Conservation (phyloP, 2,329 filamentous ascomycete genomes). For the Ascochyta viciae-villosae region DNA sequence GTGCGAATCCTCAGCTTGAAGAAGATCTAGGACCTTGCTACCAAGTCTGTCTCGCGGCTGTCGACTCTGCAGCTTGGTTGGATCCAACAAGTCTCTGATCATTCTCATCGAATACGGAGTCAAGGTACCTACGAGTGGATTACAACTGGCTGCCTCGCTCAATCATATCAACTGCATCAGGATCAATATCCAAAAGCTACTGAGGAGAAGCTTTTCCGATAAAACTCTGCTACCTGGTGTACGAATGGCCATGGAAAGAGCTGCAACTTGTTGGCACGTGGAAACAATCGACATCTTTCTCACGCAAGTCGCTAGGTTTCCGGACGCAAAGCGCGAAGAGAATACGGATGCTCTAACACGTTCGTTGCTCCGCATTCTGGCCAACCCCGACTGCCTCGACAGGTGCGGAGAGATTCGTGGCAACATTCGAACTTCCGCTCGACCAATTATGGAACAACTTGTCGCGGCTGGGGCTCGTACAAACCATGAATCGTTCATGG, state of each 20-base stretch:
- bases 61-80: not conserved
- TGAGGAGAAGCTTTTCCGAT: too few relatives aligned
- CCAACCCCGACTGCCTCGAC: not conserved
- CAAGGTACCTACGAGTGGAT: not conserved
- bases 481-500: slow-evolving; percentile 1
- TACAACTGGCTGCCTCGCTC: too few relatives aligned
- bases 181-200: too few relatives aligned
- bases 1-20: not conserved
- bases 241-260: too few relatives aligned
- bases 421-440: too few relatives aligned
- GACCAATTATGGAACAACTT: not conserved
- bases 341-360: not conserved
- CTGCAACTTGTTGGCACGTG: too few relatives aligned
- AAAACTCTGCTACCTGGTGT: too few relatives aligned
- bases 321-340: not conserved
- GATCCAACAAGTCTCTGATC: not conserved
- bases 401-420: not conserved
- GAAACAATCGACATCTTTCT: not conserved
- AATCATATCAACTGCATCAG: too few relatives aligned
- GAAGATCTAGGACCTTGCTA: not conserved
- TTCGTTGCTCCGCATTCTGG: not conserved
- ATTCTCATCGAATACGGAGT: not conserved
- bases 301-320: not conserved
- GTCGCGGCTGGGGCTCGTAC: not conserved
- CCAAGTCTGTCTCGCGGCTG: not conserved